Base-by-base conservation (phyloP, 2,329 filamentous ascomycete genomes). In the Penicillium occitanis region DNA sequence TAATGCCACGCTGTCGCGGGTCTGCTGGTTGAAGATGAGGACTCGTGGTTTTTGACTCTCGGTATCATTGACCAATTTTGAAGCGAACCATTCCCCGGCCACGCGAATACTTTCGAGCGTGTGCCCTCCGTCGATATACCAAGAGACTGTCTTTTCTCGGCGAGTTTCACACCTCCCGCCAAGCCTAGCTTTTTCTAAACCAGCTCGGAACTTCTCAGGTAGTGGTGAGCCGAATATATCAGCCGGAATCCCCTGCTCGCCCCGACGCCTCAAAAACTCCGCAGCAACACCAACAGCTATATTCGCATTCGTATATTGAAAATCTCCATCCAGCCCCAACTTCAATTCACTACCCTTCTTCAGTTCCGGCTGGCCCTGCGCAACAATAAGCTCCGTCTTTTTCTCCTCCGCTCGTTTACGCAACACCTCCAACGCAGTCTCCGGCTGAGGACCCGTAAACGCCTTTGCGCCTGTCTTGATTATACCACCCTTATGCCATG, bases 1-100 rank as follows among this genome's bases (percentile, higher is more conserved):
- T 1, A 96, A 83, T 17, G 85, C 81, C 3, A 82, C 79, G 5
- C 91, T 91, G 73, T 97, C 89, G 37, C 93, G 87, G 10, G 92
- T 92, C 74, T 97, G 92, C 77, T 97, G 94, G 77, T 97, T 97
- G 83, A 98, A 98, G 58, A 98, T 85, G 55, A 98, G 80, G 66
- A 90, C 82, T 0, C 91, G 81, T 5, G 80, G 75, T 53, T 81
- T 78, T 62, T 73, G 74, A 60, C 68, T 71, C 63, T 70, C 73
- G 11, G 76, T 75, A 53, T 77, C 76, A 17, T 76, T 71, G 71
- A 72, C 70, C n/a, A 84, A 73, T 58, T 83, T 79, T 7, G 78
- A 79, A 1, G 86, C 86, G 72, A 94, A 94, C 93, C 93, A 97
- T 70, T 82, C 83, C 2, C 88, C 91, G 11, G 91, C 90, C 50